A percentile compares a stretch with the other conserved stretches of the same genome.
Evolutionary conservation across 225 moss, liverwort and hornwort species (phyloP).

Genomic region (Asterella californica): DNA sequence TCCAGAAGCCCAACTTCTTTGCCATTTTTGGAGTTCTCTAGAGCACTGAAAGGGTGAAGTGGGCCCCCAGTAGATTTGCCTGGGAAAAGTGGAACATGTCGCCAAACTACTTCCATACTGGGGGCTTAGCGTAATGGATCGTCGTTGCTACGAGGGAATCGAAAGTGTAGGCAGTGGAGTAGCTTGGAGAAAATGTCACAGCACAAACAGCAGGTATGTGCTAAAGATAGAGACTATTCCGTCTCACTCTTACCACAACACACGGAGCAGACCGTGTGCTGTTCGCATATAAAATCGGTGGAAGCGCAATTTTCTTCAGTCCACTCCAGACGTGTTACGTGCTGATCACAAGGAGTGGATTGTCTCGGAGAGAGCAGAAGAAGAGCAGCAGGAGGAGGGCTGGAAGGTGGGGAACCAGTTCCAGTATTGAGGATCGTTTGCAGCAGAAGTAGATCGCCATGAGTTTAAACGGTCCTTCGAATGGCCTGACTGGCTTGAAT

Average conservation of each 20-base stretch:
- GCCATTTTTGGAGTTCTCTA: neutral
- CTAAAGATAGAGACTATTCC: constrained; percentile 13
- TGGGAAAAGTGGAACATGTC: neutral
- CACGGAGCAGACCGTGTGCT: neutral
- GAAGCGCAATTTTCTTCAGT: neutral
- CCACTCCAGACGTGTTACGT: neutral
- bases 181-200: neutral
- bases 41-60: neutral
- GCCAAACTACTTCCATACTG: too few relatives aligned
- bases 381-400: too few relatives aligned
- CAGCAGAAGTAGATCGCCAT: neutral
- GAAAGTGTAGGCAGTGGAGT: neutral
- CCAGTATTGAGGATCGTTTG: neutral
- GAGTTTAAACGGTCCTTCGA: neutral
- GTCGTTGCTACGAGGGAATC: neutral
- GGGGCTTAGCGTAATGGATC: neutral
- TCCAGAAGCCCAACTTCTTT: neutral
- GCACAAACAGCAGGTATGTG: neutral
- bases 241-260: neutral
- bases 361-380: neutral
- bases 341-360: neutral
- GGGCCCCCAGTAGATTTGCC: neutral
- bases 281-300: neutral
- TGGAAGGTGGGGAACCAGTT: neutral
- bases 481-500: constrained; percentile 41